Base-by-base conservation (phyloP, 495 filamentous ascomycete species). In the Bryoglossum gracile region DNA sequence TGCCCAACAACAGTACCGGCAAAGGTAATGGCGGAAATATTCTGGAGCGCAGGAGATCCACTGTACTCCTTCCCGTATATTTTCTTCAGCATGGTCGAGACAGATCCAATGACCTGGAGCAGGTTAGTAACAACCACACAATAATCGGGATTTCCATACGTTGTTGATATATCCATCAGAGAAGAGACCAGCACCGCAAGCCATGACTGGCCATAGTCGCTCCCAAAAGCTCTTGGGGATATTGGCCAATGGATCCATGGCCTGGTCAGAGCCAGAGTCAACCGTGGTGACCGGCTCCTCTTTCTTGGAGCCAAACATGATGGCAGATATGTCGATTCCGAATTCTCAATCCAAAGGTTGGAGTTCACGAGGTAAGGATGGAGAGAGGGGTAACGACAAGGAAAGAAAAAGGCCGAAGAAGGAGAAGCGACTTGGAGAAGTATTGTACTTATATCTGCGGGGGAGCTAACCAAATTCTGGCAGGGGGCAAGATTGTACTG, bases 81-180 rank as follows among this genome's bases (percentile, higher is more conserved):
- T 3, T 49, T 59, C 5, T 53, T 56, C 16, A 90, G 74, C 44
- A 87, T 81, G 18, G 86, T 91, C 59, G 78, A 80, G 47, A 89
- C 85, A 22, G 80, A 80, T 8, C 89, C 87, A 60, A 94, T 94
- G 56, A 92, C 83, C 82, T 88, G 51, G 13, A 13, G n/a, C 13
- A 17, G 25, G 46, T 55, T 35, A 55, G 13, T 39, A 13, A 26
- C 42, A 22, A 52, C 38, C 19, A 13, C 17, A 47, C 14, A n/a
- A 10, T 4, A 10, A 21, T 30, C n/a, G 28, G 8, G 18, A 13
- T 14, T 37, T 9, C 22, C 51, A 18, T 47, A 82, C 85, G 47
- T 82, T 84, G 69, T 94, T 91, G 60, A 94, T 75, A 62, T 94
- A 95, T 10, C 89, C 89, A 63, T 95, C 89, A 14, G 85, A 88